Evolutionary conservation across 768 basidiomycete genomes (phyloP).

Genomic region (Tulasnella sp.): DNA sequence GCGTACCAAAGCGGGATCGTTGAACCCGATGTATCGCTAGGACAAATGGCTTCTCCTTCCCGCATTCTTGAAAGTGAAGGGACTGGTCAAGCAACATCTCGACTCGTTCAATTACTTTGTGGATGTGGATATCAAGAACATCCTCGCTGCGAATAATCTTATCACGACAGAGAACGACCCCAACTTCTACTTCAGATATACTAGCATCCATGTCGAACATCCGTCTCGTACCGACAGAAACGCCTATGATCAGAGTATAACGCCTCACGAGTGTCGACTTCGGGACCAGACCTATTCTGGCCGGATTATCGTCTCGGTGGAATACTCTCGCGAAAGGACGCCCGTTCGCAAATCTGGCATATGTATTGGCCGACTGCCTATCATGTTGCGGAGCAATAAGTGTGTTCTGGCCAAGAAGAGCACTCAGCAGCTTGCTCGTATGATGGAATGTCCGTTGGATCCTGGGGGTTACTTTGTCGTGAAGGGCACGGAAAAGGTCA

Average conservation of each 20-base stretch:
- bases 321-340: conserved; percentile 85
- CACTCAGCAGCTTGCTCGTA: conserved; percentile 76
- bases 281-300: conserved; percentile 93
- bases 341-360: conserved; percentile 77
- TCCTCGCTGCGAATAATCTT: conserved; percentile 86
- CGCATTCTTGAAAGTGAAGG: conserved; percentile 94
- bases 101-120: conserved; percentile 99
- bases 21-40: conserved; percentile 32
- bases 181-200: conserved; percentile 92
- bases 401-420: conserved; percentile 74
- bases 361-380: conserved; percentile 82
- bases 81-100: conserved; percentile 97
- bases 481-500: conserved; percentile 98
- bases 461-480: conserved; percentile 99
- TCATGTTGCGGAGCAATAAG: conserved; percentile 94
- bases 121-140: conserved; percentile 93
- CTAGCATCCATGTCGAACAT: conserved; percentile 85
- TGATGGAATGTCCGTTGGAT: conserved; percentile 96
- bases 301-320: conserved; percentile 85
- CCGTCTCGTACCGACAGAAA: conserved; percentile 82
- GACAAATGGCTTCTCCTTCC: conserved; percentile 98
- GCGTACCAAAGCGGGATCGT: background rate
- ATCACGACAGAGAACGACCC: conserved; percentile 96
- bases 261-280: conserved; percentile 94
- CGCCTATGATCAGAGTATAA: conserved; percentile 69